phyloP scores from a whole-genome alignment of 1,284 basidiomycete species.

The Puccinia novopanici region DNA sequence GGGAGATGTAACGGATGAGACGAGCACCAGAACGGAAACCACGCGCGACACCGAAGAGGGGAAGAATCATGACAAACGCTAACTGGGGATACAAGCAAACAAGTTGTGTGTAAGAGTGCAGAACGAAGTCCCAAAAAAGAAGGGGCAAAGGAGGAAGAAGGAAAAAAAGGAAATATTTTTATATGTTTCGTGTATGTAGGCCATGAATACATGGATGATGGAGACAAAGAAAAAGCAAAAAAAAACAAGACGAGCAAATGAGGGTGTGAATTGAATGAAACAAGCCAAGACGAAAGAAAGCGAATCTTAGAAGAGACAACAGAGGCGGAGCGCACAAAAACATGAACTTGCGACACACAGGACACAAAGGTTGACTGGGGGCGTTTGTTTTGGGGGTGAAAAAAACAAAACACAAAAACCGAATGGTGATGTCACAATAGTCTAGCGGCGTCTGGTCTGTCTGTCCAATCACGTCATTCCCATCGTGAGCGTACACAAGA shows the following conservation, averaged over 20 bases:
- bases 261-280: constrained; percentile 4
- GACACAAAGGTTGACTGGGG: constrained; percentile 1
- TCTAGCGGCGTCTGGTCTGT: background rate
- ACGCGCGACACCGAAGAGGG: no score
- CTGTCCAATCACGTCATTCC: background rate
- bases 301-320: background rate
- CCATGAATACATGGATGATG: background rate
- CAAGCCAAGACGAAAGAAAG: background rate
- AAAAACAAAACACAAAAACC: background rate
- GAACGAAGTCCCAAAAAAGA: background rate
- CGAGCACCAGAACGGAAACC: no score
- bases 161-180: background rate
- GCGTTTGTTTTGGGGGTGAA: background rate
- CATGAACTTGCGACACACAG: background rate
- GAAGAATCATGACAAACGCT: background rate
- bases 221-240: background rate
- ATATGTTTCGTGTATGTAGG: background rate
- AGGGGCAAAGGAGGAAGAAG: background rate
- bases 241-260: constrained; percentile 17
- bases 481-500: constrained; percentile 3
- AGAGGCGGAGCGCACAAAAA: constrained; percentile 3
- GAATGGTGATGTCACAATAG: background rate
- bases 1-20: no score
- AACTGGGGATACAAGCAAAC: background rate
- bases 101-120: background rate